Evolutionary conservation across 768 basidiomycete species (phyloP).

Genomic region (Leccinum barrowsii): DNA sequence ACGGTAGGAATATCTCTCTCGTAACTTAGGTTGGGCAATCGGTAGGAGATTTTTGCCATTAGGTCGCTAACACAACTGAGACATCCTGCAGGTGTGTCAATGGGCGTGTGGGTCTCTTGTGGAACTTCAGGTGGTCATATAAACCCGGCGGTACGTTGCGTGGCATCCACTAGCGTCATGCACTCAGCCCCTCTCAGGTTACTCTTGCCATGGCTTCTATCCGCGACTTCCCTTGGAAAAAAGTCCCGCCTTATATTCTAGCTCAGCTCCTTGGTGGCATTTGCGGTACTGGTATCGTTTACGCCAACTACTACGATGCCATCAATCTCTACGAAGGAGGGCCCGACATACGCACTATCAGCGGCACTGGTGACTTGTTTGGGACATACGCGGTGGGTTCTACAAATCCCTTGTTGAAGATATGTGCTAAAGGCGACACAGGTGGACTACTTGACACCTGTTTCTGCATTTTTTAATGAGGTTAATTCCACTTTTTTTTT

Average conservation of each 20-base stretch:
- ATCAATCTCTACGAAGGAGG: constrained; percentile 64
- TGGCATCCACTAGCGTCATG: neutral
- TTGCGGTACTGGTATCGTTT: constrained; percentile 55
- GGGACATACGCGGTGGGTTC: constrained; percentile 56
- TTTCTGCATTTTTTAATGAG: constrained; percentile 46
- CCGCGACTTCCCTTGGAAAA: constrained; percentile 76
- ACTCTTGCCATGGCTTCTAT: constrained; percentile 67
- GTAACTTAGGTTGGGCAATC: constrained; percentile 30
- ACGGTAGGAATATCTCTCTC: constrained; percentile 21
- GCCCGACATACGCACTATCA: constrained; percentile 50
- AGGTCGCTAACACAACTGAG: neutral
- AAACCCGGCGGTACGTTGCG: constrained; percentile 57
- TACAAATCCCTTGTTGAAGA: neutral
- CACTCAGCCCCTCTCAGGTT: constrained; percentile 39
- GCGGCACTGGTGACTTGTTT: constrained; percentile 55
- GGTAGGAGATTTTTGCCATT: constrained; percentile 16
- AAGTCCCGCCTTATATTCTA: constrained; percentile 68
- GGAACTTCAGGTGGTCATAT: constrained; percentile 74
- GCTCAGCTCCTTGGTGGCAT: constrained; percentile 62
- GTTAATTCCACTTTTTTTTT: constrained; percentile 16
- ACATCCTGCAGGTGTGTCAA: constrained; percentile 40
- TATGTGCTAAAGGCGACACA: constrained; percentile 15
- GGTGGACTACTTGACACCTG: constrained; percentile 41
- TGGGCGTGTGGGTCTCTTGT: constrained; percentile 66
- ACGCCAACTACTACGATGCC: constrained; percentile 65